phyloP scores from a whole-genome alignment of 305 asterid genomes.

The Solanum chacoense region DNA sequence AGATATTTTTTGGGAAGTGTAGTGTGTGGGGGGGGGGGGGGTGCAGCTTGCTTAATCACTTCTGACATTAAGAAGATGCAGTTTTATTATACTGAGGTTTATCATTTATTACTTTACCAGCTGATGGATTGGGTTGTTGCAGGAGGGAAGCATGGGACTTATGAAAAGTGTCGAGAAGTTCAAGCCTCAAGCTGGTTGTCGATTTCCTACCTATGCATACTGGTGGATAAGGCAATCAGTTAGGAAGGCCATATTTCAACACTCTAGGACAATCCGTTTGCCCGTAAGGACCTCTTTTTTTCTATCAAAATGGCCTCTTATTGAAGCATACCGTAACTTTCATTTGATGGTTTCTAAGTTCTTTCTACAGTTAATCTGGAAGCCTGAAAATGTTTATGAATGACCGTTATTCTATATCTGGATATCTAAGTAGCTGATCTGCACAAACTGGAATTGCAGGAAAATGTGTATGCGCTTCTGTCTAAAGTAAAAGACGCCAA shows the following conservation, averaged over 20 bases:
- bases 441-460: constrained; percentile 36
- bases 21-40: background rate
- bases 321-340: background rate
- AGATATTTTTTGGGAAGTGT: background rate
- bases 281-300: constrained; percentile 48
- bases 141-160: constrained; percentile 85
- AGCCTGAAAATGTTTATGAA: background rate
- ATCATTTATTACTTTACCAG: background rate
- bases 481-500: constrained; percentile 63
- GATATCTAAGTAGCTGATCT: constrained; percentile 3
- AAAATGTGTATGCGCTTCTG: constrained; percentile 64
- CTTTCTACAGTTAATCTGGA: background rate
- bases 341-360: background rate
- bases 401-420: background rate
- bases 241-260: constrained; percentile 73
- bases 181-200: constrained; percentile 75
- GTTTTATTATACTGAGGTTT: background rate
- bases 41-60: background rate
- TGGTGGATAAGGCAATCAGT: constrained; percentile 92
- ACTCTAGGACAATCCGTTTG: constrained; percentile 82
- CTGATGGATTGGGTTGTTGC: constrained; percentile 17
- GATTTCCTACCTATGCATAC: constrained; percentile 87
- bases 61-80: background rate
- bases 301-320: constrained; percentile 19
- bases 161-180: constrained; percentile 92